Evolutionary conservation across 129 eudicot genomes (phyloP).

Genomic region (Deinandra increscens): DNA sequence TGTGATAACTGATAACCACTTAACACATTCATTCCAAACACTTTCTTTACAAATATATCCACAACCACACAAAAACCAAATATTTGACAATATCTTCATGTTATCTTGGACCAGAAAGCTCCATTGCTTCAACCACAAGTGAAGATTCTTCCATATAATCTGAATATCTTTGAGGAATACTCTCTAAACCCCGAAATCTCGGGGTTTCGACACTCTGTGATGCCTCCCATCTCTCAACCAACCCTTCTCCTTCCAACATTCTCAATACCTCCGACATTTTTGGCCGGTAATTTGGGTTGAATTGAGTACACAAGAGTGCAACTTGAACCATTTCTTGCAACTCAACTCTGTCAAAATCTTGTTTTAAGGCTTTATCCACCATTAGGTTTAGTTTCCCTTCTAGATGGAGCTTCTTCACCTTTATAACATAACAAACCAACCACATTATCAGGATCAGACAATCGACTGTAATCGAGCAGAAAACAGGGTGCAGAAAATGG

Average conservation of each 20-base stretch:
- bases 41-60: constrained; percentile 17
- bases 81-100: constrained; percentile 24
- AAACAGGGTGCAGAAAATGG: background rate
- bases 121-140: constrained; percentile 85
- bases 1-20: constrained; percentile 11
- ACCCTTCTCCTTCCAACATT: constrained; percentile 93
- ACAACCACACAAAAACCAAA: constrained; percentile 36
- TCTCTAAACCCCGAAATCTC: constrained; percentile 38
- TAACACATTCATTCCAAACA: constrained; percentile 20
- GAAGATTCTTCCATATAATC: constrained; percentile 88
- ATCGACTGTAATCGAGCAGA: background rate
- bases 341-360: constrained; percentile 60
- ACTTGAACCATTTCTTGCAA: constrained; percentile 88
- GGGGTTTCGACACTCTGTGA: constrained; percentile 58
- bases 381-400: constrained; percentile 76
- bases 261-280: constrained; percentile 89
- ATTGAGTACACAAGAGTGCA: constrained; percentile 80
- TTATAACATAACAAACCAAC: constrained; percentile 25
- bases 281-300: constrained; percentile 73
- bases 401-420: constrained; percentile 78
- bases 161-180: constrained; percentile 66
- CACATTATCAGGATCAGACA: background rate
- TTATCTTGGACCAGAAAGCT: constrained; percentile 96
- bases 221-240: constrained; percentile 94
- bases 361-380: constrained; percentile 69